phyloP scores from a whole-genome alignment of 1,139 yeast genomes.

The Ogataea hybrid region DNA sequence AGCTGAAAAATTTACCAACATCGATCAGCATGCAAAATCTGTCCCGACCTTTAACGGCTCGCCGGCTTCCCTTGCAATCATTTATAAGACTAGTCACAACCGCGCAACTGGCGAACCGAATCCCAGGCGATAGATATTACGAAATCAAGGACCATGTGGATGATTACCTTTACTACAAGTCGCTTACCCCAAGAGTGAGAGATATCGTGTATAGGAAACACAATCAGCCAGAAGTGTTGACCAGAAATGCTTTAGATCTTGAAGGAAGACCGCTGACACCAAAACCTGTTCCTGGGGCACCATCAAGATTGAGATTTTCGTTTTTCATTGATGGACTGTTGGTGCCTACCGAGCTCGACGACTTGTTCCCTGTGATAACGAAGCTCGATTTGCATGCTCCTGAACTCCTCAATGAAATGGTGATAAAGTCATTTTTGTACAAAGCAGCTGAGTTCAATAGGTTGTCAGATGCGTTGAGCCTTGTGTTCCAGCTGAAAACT shows the following conservation, averaged over 20 bases:
- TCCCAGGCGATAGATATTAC: conserved; percentile 13
- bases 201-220: conserved; percentile 44
- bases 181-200: conserved; percentile 34
- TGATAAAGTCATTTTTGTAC: conserved; percentile 24
- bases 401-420: conserved; percentile 18
- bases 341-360: conserved; percentile 34
- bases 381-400: conserved; percentile 21
- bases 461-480: conserved; percentile 19
- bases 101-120: neutral
- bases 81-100: conserved; percentile 1
- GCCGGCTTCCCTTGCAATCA: neutral
- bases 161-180: conserved; percentile 30
- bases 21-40: conserved; percentile 8
- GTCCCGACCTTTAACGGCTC: conserved; percentile 4
- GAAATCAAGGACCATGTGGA: conserved; percentile 30
- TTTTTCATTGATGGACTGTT: conserved; percentile 33
- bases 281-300: conserved; percentile 34
- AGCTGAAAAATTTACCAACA: conserved; percentile 5
- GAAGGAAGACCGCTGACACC: conserved; percentile 40
- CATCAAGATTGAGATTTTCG: conserved; percentile 34
- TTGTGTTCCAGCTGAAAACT: conserved; percentile 18
- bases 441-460: conserved; percentile 27
- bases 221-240: conserved; percentile 48
- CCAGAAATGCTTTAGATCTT: conserved; percentile 49
- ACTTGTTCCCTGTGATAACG: conserved; percentile 32